Percentiles rank a stretch among this genome's conserved stretches.
Conservation (phyloP, 1,284 basidiomycete genomes). For the Schizophyllum commune region DNA sequence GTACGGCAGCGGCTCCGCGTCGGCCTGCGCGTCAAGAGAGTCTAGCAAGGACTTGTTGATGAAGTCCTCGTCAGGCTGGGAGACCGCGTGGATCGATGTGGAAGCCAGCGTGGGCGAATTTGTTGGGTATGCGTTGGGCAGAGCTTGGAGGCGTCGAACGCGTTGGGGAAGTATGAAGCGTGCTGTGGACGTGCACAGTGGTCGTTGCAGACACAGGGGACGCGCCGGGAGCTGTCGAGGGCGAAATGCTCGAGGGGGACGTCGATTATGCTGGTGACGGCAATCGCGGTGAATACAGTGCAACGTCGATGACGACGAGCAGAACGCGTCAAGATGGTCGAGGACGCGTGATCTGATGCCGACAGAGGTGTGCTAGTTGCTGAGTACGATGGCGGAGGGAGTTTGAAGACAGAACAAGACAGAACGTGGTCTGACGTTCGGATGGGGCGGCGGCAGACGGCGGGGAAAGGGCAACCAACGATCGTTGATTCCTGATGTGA, state of each 20-base stretch:
- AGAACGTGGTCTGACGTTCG: background rate
- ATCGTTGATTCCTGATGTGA: background rate
- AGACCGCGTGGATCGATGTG: slow-evolving; percentile 23
- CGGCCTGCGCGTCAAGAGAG: slow-evolving; percentile 70
- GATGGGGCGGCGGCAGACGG: background rate
- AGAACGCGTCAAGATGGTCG: background rate
- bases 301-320: background rate
- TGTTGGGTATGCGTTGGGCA: background rate
- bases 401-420: background rate
- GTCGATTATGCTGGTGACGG: background rate
- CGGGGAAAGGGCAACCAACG: background rate
- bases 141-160: background rate
- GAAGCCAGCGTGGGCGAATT: slow-evolving; percentile 12
- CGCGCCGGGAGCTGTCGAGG: background rate
- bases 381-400: background rate
- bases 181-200: background rate
- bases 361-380: background rate
- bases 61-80: slow-evolving; percentile 64
- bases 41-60: slow-evolving; percentile 77
- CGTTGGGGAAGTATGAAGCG: background rate
- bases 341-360: background rate
- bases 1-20: slow-evolving; percentile 49
- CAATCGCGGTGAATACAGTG: background rate
- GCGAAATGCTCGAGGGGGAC: background rate
- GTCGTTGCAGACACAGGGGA: background rate